Evolutionary conservation across 2,329 filamentous ascomycete species (phyloP).

Genomic region (Leptographium radiaticola): DNA sequence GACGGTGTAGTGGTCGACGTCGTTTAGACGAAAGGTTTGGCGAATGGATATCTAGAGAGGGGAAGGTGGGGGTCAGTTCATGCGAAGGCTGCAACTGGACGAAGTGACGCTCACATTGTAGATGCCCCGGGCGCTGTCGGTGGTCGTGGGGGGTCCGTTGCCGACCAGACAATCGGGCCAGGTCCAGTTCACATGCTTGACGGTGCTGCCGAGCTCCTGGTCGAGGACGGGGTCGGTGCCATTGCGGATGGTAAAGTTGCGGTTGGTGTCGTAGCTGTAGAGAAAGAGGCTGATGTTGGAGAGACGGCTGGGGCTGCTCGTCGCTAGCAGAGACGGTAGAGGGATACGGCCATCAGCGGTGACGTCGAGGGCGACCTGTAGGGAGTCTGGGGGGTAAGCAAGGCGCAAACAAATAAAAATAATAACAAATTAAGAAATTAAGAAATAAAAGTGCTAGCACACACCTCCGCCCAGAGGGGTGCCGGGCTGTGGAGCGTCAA

Average conservation of each 20-base stretch:
- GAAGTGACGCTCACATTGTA: constrained; percentile 38
- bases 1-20: constrained; percentile 51
- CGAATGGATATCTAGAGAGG: constrained; percentile 49
- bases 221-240: constrained; percentile 49
- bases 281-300: constrained; percentile 55
- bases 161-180: constrained; percentile 60
- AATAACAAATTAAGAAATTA: neutral
- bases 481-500: constrained; percentile 52
- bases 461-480: constrained; percentile 50
- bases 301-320: constrained; percentile 42
- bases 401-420: neutral
- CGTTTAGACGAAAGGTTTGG: constrained; percentile 55
- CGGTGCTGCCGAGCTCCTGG: constrained; percentile 52
- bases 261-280: constrained; percentile 46
- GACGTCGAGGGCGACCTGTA: constrained; percentile 55
- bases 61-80: neutral
- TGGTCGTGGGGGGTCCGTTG: constrained; percentile 32
- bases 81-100: no score
- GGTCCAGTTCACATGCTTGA: constrained; percentile 61
- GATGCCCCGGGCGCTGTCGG: constrained; percentile 39
- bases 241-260: constrained; percentile 58
- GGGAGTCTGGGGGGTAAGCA: constrained; percentile 23
- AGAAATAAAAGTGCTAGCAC: constrained; percentile 14
- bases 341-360: constrained; percentile 50
- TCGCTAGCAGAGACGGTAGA: constrained; percentile 37